Evolutionary conservation across 805 yeast genomes (phyloP).

Genomic region (Candida oleophila): DNA sequence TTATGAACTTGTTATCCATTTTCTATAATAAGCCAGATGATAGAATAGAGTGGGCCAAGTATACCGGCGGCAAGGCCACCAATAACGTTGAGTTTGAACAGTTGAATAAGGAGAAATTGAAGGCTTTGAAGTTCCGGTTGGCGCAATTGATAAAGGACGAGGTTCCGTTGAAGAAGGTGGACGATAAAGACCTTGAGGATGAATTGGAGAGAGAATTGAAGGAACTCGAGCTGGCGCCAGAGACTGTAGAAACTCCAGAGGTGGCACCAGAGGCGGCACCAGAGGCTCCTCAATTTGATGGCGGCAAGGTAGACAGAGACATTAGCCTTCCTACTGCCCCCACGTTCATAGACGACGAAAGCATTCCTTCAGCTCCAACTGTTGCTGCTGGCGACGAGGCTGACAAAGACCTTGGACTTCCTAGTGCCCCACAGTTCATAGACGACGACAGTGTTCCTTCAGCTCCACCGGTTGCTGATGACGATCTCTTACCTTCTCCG

Average conservation of each 20-base stretch:
- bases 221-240: conserved; percentile 6
- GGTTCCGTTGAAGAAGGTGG: conserved; percentile 19
- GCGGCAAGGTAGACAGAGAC: conserved; percentile 1
- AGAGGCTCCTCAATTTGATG: background rate
- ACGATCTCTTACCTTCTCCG: background rate
- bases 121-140: conserved; percentile 37
- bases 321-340: conserved; percentile 4
- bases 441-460: background rate
- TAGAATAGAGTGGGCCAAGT: conserved; percentile 29
- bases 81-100: conserved; percentile 22
- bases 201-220: conserved; percentile 24
- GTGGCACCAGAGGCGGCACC: no score
- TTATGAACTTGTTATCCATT: conserved; percentile 27
- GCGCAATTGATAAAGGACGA: conserved; percentile 39
- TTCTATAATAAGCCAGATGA: conserved; percentile 23
- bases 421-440: background rate
- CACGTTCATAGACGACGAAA: conserved; percentile 10
- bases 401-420: background rate
- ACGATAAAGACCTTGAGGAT: conserved; percentile 26
- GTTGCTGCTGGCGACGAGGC: no score
- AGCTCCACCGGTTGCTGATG: background rate
- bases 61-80: conserved; percentile 33
- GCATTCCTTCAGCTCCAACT: no score
- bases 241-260: background rate
- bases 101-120: conserved; percentile 31